Conservation (phyloP, 257 asterid genomes). For the Galeopsis tetrahit region DNA sequence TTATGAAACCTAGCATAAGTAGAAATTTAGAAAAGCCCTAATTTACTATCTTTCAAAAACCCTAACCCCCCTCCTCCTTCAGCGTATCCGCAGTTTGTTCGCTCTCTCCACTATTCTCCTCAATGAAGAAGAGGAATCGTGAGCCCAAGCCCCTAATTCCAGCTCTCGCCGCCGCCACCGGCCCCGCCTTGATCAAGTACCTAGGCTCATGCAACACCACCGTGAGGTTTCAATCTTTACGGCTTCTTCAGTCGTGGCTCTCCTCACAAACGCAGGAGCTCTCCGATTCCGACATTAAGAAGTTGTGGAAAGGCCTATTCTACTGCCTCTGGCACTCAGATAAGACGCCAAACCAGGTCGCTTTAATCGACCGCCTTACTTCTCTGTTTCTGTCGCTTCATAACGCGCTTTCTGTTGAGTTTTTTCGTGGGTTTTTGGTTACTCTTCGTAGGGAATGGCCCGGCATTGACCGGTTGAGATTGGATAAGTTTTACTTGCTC, state of each 20-base stretch:
- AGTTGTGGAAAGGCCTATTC: slow-evolving; percentile 92
- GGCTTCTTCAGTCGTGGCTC: slow-evolving; percentile 73
- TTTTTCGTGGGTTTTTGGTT: slow-evolving; percentile 63
- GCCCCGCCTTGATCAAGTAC: slow-evolving; percentile 66
- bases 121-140: slow-evolving; percentile 71
- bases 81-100: neutral
- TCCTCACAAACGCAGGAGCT: slow-evolving; percentile 49
- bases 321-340: slow-evolving; percentile 95
- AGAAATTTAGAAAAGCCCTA: slow-evolving; percentile 27
- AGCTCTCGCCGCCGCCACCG: slow-evolving; percentile 54
- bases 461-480: slow-evolving; percentile 84
- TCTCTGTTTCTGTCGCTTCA: slow-evolving; percentile 61
- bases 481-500: slow-evolving; percentile 88
- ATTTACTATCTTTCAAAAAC: slow-evolving; percentile 34
- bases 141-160: slow-evolving; percentile 57
- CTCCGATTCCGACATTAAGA: slow-evolving; percentile 68
- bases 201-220: slow-evolving; percentile 77
- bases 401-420: slow-evolving; percentile 64
- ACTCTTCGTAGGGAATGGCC: slow-evolving; percentile 91
- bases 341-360: slow-evolving; percentile 77
- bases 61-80: slow-evolving; percentile 31
- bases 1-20: no score
- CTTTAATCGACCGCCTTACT: slow-evolving; percentile 59
- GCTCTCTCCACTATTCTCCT: slow-evolving; percentile 22
- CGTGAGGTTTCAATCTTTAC: slow-evolving; percentile 74